Evolutionary conservation across 2,329 filamentous ascomycete genomes (phyloP).

Genomic region (Diplodia seriata): DNA sequence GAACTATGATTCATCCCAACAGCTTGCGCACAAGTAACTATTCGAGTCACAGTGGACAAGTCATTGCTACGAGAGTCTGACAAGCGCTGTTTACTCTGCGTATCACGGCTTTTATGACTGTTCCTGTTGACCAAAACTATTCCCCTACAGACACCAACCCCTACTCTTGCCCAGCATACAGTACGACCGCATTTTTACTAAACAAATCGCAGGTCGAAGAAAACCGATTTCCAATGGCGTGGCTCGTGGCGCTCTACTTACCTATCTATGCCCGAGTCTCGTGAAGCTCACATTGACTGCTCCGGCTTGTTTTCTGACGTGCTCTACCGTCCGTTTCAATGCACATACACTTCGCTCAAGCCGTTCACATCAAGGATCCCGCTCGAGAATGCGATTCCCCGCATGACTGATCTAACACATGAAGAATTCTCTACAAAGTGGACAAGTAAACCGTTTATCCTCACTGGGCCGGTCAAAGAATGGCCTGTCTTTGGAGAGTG

Average conservation of each 20-base stretch:
- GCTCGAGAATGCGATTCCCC: slow-evolving; percentile 71
- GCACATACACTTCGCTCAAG: slow-evolving; percentile 74
- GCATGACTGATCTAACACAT: slow-evolving; percentile 71
- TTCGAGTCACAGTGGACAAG: neutral
- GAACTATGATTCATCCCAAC: neutral
- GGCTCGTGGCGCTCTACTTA: slow-evolving; percentile 86
- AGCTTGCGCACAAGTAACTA: neutral
- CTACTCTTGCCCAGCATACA: neutral
- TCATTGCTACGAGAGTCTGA: neutral
- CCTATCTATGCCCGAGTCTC: slow-evolving; percentile 63
- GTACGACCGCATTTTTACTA: slow-evolving; percentile 9
- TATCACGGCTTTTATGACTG: neutral
- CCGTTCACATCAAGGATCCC: slow-evolving; percentile 77
- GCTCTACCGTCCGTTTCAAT: slow-evolving; percentile 88
- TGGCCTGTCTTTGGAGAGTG: slow-evolving; percentile 83
- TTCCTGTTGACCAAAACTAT: neutral
- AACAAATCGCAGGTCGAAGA: slow-evolving; percentile 48
- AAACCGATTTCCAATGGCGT: slow-evolving; percentile 68
- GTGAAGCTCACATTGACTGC: slow-evolving; percentile 70
- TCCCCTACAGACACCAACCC: neutral
- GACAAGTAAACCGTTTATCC: slow-evolving; percentile 83
- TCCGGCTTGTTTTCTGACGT: slow-evolving; percentile 86
- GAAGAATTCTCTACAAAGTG: slow-evolving; percentile 77
- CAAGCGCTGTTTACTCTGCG: neutral
- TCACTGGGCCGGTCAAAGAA: slow-evolving; percentile 78